A percentile compares a stretch with the other conserved stretches of the same genome.
Conservation (phyloP, 306 rosid species). For the Malus domestica region DNA sequence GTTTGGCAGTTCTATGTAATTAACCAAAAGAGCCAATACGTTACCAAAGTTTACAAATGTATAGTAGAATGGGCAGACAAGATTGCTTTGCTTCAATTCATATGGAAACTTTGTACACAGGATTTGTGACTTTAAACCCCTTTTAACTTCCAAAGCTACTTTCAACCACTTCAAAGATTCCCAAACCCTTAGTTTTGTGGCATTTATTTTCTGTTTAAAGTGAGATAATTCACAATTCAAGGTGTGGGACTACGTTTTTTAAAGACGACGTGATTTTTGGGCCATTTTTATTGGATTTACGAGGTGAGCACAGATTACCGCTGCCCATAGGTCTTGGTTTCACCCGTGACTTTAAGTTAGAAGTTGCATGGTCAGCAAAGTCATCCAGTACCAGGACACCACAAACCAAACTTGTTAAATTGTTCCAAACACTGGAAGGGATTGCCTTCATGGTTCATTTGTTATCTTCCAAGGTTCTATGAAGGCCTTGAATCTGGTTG, state of each 20-base stretch:
- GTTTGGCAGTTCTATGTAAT: neutral
- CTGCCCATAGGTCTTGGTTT: neutral
- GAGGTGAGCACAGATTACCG: conserved; percentile 10
- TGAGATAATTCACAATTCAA: neutral
- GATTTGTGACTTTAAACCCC: neutral
- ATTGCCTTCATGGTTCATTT: conserved; percentile 14
- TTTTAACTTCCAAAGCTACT: neutral
- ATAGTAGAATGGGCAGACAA: neutral
- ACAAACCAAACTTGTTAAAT: neutral
- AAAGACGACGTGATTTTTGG: neutral
- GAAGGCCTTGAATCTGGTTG: conserved; percentile 6
- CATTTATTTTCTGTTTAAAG: neutral
- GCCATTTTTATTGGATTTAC: neutral
- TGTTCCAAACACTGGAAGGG: neutral
- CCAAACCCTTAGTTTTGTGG: conserved; percentile 6
- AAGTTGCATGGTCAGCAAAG: neutral
- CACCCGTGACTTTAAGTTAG: neutral
- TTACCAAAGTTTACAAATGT: neutral
- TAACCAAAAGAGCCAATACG: neutral
- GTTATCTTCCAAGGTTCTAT: neutral
- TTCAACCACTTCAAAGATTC: neutral
- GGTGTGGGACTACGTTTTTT: neutral
- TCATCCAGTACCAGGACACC: neutral
- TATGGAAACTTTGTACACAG: neutral
- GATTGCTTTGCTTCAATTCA: neutral